phyloP scores from a whole-genome alignment of 441 rosid species.

The Gossypium gossypioides region DNA sequence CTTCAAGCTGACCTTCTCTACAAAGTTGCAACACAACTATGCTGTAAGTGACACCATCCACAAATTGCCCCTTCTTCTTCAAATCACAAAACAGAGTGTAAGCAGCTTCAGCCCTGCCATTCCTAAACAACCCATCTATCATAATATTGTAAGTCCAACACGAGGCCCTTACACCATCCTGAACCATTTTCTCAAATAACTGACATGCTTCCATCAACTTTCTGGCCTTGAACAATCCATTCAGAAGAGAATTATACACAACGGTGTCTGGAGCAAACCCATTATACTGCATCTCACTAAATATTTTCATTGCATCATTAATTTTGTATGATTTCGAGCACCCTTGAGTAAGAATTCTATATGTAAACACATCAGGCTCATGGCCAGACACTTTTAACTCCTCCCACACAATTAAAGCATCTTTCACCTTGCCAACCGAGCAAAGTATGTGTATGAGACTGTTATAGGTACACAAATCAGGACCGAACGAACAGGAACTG shows the following conservation, averaged over 20 bases:
- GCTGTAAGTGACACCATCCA: slow-evolving; percentile 74
- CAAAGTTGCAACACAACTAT: slow-evolving; percentile 63
- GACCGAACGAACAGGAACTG: slow-evolving; percentile 32
- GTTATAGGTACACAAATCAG: slow-evolving; percentile 80
- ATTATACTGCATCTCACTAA: slow-evolving; percentile 61
- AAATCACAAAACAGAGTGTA: slow-evolving; percentile 66
- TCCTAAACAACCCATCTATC: slow-evolving; percentile 71
- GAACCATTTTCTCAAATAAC: slow-evolving; percentile 77
- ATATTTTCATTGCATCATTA: slow-evolving; percentile 51
- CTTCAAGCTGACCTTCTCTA: slow-evolving; percentile 62
- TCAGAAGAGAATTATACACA: slow-evolving; percentile 61
- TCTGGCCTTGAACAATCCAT: slow-evolving; percentile 75
- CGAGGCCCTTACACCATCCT: slow-evolving; percentile 67
- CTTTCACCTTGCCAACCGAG: slow-evolving; percentile 58
- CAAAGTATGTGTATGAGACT: slow-evolving; percentile 66
- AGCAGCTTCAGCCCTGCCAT: slow-evolving; percentile 73
- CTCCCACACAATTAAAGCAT: slow-evolving; percentile 58
- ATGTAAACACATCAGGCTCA: slow-evolving; percentile 69
- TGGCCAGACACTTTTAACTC: slow-evolving; percentile 76
- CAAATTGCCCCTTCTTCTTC: slow-evolving; percentile 87
- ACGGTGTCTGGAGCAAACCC: slow-evolving; percentile 52
- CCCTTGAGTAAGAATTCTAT: slow-evolving; percentile 61
- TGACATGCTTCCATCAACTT: slow-evolving; percentile 69
- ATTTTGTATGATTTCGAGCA: slow-evolving; percentile 57
- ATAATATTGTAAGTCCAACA: slow-evolving; percentile 78